Evolutionary conservation across 192 early-diverging fungal species (phyloP).

Genomic region (Coemansia furcata): DNA sequence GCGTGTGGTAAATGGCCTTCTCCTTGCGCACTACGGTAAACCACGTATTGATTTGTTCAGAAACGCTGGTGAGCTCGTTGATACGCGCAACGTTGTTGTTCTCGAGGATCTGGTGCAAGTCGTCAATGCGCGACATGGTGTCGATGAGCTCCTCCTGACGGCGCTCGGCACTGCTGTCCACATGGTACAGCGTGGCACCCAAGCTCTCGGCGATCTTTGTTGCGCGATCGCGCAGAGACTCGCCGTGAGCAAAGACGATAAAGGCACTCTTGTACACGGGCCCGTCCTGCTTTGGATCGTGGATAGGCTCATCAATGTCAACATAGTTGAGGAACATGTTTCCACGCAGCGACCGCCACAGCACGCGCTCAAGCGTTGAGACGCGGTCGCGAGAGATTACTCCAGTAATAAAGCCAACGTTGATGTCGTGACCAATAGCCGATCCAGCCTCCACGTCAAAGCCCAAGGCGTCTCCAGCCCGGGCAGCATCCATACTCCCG

Average conservation of each 20-base stretch:
- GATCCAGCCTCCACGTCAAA: constrained; percentile 34
- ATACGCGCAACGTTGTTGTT: constrained; percentile 83
- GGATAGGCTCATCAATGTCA: constrained; percentile 93
- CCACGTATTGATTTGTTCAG: constrained; percentile 88
- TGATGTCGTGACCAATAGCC: constrained; percentile 46
- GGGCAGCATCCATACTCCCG: constrained; percentile 45
- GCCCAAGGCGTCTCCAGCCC: constrained; percentile 17
- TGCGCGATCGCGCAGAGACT: constrained; percentile 85
- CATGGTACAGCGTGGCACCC: constrained; percentile 91
- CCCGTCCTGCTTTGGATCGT: constrained; percentile 87
- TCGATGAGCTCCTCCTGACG: constrained; percentile 80
- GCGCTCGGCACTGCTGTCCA: constrained; percentile 79
- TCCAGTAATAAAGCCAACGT: constrained; percentile 88
- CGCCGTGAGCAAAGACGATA: constrained; percentile 97
- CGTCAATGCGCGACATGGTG: constrained; percentile 84
- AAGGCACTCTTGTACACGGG: constrained; percentile 95
- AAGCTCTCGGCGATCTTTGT: constrained; percentile 91
- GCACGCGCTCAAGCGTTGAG: constrained; percentile 89
- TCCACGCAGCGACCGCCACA: constrained; percentile 96
- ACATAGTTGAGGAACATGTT: constrained; percentile 96
- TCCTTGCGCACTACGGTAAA: constrained; percentile 91
- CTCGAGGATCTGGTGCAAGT: constrained; percentile 77
- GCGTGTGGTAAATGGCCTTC: constrained; percentile 94
- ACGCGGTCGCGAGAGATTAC: constrained; percentile 84
- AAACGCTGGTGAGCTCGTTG: constrained; percentile 79